These are phyloP conservation scores for Nitzschia putrida DNA, from an alignment of 108 stramenopile genomes.

Conservation along the genomic window DNA sequence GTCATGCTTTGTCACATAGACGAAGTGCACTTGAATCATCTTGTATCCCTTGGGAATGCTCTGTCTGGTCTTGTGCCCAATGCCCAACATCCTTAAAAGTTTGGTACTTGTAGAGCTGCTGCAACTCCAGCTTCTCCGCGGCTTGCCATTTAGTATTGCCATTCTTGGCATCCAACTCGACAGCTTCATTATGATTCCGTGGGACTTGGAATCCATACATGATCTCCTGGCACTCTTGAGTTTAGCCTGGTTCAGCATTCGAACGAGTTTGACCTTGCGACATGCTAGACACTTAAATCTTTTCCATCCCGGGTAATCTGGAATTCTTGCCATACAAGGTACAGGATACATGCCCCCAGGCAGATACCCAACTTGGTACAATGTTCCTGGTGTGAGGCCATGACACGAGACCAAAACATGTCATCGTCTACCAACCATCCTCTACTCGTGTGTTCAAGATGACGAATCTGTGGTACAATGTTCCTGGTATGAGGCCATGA, in stretches of 20 bases:
- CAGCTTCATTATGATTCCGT: too few relatives aligned
- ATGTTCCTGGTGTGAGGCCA: constrained; percentile 41
- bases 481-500: constrained; percentile 48
- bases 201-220: too few relatives aligned
- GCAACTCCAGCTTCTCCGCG: too few relatives aligned
- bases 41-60: constrained; percentile 21
- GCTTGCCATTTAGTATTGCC: too few relatives aligned
- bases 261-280: constrained; percentile 3
- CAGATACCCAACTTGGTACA: constrained; percentile 22
- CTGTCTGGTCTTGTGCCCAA: constrained; percentile 15
- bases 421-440: constrained; percentile 87
- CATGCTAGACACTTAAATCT: constrained; percentile 21
- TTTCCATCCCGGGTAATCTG: too few relatives aligned
- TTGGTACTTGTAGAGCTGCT: too few relatives aligned
- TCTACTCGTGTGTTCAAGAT: constrained; percentile 60
- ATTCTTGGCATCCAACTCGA: too few relatives aligned
- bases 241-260: constrained; percentile 19
- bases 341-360: constrained; percentile 13
- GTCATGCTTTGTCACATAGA: constrained; percentile 21
- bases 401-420: constrained; percentile 57
- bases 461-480: constrained; percentile 16
- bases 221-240: constrained; percentile 29
- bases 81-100: too few relatives aligned
- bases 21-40: constrained; percentile 38
- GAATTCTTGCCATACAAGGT: too few relatives aligned